Percentiles rank a stretch among this genome's conserved stretches.
Conservation (phyloP, 225 moss, liverwort and hornwort genomes). For the Polytrichum commune region DNA sequence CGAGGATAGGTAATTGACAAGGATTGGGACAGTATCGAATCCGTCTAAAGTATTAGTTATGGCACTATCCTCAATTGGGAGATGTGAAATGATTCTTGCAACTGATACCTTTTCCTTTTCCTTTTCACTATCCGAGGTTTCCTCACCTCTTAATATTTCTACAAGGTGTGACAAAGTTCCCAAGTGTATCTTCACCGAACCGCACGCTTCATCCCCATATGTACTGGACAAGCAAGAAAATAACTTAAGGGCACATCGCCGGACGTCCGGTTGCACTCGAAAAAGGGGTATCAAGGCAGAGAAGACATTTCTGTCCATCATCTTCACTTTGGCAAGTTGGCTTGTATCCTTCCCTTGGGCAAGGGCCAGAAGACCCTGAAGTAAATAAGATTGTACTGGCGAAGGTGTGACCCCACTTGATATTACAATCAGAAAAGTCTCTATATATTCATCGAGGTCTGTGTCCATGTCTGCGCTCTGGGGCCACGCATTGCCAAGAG, state of each 20-base stretch:
- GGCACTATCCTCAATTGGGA: conserved; percentile 49
- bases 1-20: conserved; percentile 44
- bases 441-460: conserved; percentile 55
- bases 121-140: conserved; percentile 32
- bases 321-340: conserved; percentile 27
- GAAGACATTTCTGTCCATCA: conserved; percentile 57
- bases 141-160: conserved; percentile 38
- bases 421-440: conserved; percentile 54
- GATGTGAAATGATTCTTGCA: conserved; percentile 61
- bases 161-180: conserved; percentile 45
- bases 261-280: conserved; percentile 33
- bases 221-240: conserved; percentile 58
- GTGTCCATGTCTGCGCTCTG: conserved; percentile 33
- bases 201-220: conserved; percentile 52
- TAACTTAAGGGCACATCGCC: conserved; percentile 56
- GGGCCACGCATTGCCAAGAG: conserved; percentile 41
- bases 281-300: conserved; percentile 47
- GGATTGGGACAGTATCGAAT: conserved; percentile 38
- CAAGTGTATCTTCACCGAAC: conserved; percentile 28
- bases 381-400: conserved; percentile 49
- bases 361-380: conserved; percentile 69
- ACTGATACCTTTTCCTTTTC: conserved; percentile 51
- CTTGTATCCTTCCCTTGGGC: conserved; percentile 57
- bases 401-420: conserved; percentile 35
- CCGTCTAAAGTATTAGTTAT: conserved; percentile 38